Conservation (phyloP, 306 rosid genomes). For the Acacia melanoxylon region DNA sequence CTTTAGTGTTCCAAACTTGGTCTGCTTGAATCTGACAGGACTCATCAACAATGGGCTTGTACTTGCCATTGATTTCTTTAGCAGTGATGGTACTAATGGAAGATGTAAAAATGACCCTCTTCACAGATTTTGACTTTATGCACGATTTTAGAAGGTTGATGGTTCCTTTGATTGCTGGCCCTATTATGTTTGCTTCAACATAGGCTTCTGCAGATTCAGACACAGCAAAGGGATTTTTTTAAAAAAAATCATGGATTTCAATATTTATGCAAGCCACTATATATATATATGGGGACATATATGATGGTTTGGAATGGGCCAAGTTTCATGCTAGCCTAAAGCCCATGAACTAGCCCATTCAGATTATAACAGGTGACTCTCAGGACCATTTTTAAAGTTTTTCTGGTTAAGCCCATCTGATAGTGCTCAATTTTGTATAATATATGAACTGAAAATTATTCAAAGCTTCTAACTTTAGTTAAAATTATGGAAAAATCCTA, state of each 20-base stretch:
- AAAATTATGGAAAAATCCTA: not conserved
- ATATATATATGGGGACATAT: not conserved
- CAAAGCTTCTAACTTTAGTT: not conserved
- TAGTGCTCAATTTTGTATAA: too few species aligned
- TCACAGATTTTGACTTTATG: conserved; percentile 54
- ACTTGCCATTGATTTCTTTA: conserved; percentile 38
- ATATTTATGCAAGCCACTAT: not conserved
- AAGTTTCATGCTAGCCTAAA: not conserved
- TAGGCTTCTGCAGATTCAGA: conserved; percentile 41
- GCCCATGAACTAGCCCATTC: not conserved
- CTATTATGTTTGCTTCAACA: conserved; percentile 42
- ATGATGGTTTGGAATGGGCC: not conserved
- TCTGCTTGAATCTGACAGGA: conserved; percentile 47
- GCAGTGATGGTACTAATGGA: conserved; percentile 62
- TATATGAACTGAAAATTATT: not conserved
- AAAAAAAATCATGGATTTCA: not conserved
- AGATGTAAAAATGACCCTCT: conserved; percentile 66
- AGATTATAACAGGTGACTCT: not conserved
- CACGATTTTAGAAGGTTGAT: conserved; percentile 51
- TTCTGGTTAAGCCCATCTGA: not conserved
- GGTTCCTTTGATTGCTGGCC: conserved; percentile 52
- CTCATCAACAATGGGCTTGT: conserved; percentile 58
- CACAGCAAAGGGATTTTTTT: not conserved
- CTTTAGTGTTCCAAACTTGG: conserved; percentile 43
- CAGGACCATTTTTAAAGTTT: not conserved